Evolutionary conservation across 192 early-diverging fungal genomes (phyloP).

Genomic region (Coemansia sp.): DNA sequence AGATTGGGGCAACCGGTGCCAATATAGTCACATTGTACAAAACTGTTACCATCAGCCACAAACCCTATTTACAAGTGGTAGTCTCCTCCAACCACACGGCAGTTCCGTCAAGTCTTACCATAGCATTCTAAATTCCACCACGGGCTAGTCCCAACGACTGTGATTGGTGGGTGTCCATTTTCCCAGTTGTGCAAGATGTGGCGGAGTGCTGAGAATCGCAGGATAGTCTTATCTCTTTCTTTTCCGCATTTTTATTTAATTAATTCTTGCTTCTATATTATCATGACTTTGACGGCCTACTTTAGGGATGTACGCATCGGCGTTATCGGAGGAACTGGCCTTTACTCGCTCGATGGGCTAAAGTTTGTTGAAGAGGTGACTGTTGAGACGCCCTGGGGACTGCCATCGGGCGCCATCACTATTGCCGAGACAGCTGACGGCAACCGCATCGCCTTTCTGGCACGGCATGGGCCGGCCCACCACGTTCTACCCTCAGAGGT

Average conservation of each 20-base stretch:
- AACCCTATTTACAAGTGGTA: slow-evolving; percentile 34
- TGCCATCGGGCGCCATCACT: slow-evolving; percentile 83
- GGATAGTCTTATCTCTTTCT: neutral
- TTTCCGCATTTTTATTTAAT: neutral
- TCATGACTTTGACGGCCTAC: neutral
- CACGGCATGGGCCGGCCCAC: slow-evolving; percentile 93
- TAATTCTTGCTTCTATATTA: neutral
- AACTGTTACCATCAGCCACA: slow-evolving; percentile 35
- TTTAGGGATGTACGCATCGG: slow-evolving; percentile 75
- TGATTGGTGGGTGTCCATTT: neutral
- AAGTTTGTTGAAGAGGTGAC: slow-evolving; percentile 78
- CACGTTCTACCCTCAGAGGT: slow-evolving; percentile 85
- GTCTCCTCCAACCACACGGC: slow-evolving; percentile 44
- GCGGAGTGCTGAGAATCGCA: neutral
- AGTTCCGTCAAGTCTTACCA: slow-evolving; percentile 35
- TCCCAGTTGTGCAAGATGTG: neutral
- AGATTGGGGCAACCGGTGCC: neutral
- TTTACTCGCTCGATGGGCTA: slow-evolving; percentile 85
- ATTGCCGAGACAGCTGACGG: slow-evolving; percentile 70
- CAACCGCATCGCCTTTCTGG: slow-evolving; percentile 91
- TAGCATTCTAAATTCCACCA: neutral
- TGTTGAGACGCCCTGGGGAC: slow-evolving; percentile 89
- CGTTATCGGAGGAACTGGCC: slow-evolving; percentile 94
- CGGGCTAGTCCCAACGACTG: neutral
- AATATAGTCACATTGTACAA: slow-evolving; percentile 19